Percentiles rank a stretch among this genome's conserved stretches.
phyloP scores from a whole-genome alignment of 805 yeast genomes.

The Teunomyces stri region DNA sequence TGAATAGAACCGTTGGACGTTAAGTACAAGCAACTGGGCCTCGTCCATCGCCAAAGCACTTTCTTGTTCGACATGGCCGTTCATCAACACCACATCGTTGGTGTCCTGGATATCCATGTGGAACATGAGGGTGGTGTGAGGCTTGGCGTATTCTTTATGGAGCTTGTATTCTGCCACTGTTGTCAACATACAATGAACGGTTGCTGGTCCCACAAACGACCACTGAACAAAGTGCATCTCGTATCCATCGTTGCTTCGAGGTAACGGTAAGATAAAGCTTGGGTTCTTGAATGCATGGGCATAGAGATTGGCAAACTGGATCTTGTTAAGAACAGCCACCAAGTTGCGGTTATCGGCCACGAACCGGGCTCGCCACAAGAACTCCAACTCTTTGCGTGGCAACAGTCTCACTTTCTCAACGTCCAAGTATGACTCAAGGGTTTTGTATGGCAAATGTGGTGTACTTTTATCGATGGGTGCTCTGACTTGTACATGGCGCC shows the following conservation, averaged over 20 bases:
- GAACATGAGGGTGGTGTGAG: conserved; percentile 88
- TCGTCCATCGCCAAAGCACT: conserved; percentile 66
- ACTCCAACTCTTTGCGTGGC: conserved; percentile 62
- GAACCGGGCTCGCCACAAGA: conserved; percentile 88
- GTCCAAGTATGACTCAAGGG: conserved; percentile 68
- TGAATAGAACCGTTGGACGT: conserved; percentile 81
- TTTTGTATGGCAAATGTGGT: conserved; percentile 58
- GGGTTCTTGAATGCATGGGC: conserved; percentile 72
- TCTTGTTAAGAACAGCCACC: conserved; percentile 59
- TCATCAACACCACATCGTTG: conserved; percentile 74
- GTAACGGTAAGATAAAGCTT: conserved; percentile 85
- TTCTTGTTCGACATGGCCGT: conserved; percentile 77
- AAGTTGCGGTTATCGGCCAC: conserved; percentile 55
- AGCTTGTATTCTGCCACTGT: conserved; percentile 88
- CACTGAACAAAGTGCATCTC: conserved; percentile 95
- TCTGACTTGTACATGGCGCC: conserved; percentile 29
- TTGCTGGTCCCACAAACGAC: conserved; percentile 80
- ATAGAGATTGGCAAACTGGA: conserved; percentile 61
- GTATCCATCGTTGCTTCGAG: conserved; percentile 54
- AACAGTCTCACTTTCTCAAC: conserved; percentile 60
- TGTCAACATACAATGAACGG: conserved; percentile 87
- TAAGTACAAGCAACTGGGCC: conserved; percentile 72
- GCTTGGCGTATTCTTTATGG: conserved; percentile 88
- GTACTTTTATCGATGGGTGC: conserved; percentile 34
- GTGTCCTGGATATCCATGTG: conserved; percentile 69